Conservation (phyloP, 495 filamentous ascomycete species). For the Podospora didyma region DNA sequence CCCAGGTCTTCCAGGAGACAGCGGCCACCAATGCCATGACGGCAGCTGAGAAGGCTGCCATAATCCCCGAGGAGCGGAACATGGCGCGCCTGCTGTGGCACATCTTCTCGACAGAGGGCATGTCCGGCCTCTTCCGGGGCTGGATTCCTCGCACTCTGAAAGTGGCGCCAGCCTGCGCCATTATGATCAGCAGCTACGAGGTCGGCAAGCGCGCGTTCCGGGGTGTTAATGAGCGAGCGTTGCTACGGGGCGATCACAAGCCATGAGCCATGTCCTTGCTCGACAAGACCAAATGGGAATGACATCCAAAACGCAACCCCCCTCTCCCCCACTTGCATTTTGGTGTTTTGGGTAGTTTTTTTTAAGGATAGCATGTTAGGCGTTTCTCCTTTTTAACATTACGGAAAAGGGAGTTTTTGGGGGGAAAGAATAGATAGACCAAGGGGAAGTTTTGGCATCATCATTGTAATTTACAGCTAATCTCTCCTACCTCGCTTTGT, state of each 20-base stretch:
- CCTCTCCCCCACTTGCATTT: not conserved
- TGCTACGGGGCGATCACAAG: constrained; percentile 14
- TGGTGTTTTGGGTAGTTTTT: not conserved
- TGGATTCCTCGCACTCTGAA: constrained; percentile 90
- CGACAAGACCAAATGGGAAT: not conserved
- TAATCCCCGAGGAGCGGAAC: constrained; percentile 62
- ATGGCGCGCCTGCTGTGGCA: constrained; percentile 81
- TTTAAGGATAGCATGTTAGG: constrained; percentile 19
- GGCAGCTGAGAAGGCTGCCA: constrained; percentile 10
- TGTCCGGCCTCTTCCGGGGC: constrained; percentile 77
- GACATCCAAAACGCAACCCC: not conserved
- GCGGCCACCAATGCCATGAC: constrained; percentile 20
- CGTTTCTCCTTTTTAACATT: constrained; percentile 10
- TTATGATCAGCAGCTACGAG: constrained; percentile 98
- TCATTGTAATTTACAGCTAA: not conserved
- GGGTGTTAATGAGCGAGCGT: constrained; percentile 66
- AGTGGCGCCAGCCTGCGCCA: constrained; percentile 95
- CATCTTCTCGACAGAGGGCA: constrained; percentile 82
- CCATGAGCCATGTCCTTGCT: not conserved
- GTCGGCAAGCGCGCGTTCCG: constrained; percentile 86
- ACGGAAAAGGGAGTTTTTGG: not conserved
- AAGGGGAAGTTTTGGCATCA: too few relatives aligned
- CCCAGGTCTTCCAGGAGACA: constrained; percentile 68
- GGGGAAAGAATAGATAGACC: not conserved
- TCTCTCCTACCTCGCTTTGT: not conserved